Conservation (phyloP, 805 yeast genomes). For the Saccharomycopsis babjevae region DNA sequence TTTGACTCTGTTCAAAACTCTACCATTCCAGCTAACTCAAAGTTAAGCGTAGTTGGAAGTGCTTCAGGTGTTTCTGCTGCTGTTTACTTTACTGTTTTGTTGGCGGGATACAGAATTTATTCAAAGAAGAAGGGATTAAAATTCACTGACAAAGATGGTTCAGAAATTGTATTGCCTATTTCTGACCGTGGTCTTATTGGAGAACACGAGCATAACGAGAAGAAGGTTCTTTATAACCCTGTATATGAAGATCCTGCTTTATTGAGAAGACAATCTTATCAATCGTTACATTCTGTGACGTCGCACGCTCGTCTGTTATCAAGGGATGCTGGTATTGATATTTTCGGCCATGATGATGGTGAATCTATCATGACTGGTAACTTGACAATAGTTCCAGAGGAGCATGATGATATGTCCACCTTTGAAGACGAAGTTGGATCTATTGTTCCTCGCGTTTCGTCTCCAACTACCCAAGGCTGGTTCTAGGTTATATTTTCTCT, state of each 20-base stretch:
- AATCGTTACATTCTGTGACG: conserved; percentile 8
- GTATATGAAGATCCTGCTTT: conserved; percentile 8
- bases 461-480: conserved; percentile 7
- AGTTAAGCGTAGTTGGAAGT: conserved; percentile 65
- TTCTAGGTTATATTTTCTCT: neutral
- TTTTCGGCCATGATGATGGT: conserved; percentile 3
- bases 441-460: conserved; percentile 11
- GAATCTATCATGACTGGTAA: neutral
- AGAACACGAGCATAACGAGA: neutral
- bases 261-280: conserved; percentile 11
- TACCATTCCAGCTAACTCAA: conserved; percentile 24
- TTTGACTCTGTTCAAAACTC: conserved; percentile 23
- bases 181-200: conserved; percentile 2
- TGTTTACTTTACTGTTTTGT: conserved; percentile 51
- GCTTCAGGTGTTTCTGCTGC: conserved; percentile 77
- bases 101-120: conserved; percentile 42
- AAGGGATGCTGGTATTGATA: neutral
- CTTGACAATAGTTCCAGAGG: conserved; percentile 5
- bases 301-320: neutral
- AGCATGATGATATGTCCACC: neutral
- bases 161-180: conserved; percentile 13
- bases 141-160: conserved; percentile 7
- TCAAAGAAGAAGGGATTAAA: conserved; percentile 28
- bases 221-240: conserved; percentile 9
- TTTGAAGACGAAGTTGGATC: conserved; percentile 2